These are phyloP conservation scores for Gracilariopsis chorda DNA, from an alignment of 23 red algal genomes.

Conservation along the genomic window DNA sequence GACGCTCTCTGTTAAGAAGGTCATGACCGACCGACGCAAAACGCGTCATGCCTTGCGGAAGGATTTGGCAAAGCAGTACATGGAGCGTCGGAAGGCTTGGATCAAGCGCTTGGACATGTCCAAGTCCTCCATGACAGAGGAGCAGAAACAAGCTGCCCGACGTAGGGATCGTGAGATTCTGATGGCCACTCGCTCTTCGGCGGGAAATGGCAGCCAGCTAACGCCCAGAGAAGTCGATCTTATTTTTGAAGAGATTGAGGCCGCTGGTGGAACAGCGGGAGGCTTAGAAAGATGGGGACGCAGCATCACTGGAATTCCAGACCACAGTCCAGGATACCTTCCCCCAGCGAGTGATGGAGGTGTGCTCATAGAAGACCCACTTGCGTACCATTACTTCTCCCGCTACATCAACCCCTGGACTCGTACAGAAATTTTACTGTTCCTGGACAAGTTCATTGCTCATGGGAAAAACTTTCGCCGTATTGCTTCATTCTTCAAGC, in stretches of 20 bases:
- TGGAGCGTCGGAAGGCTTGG: slow-evolving; percentile 31
- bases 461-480: slow-evolving; percentile 87
- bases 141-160: slow-evolving; percentile 5
- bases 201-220: slow-evolving; percentile 2
- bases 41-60: neutral
- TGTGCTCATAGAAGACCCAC: slow-evolving; percentile 70
- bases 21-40: neutral
- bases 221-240: slow-evolving; percentile 55
- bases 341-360: slow-evolving; percentile 40
- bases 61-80: neutral
- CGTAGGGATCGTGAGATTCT: slow-evolving; percentile 49
- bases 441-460: slow-evolving; percentile 85
- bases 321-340: slow-evolving; percentile 50
- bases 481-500: slow-evolving; percentile 85
- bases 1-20: neutral
- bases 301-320: slow-evolving; percentile 66
- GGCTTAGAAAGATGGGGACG: slow-evolving; percentile 62
- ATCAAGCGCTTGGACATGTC: neutral
- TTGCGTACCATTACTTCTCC: slow-evolving; percentile 55
- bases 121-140: neutral
- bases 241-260: slow-evolving; percentile 64
- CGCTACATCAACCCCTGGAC: slow-evolving; percentile 90
- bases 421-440: slow-evolving; percentile 54
- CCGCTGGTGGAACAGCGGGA: slow-evolving; percentile 72
- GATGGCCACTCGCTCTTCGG: slow-evolving; percentile 24